Evolutionary conservation across 2,329 filamentous ascomycete genomes (phyloP).

Genomic region (Ilyonectria destructans): DNA sequence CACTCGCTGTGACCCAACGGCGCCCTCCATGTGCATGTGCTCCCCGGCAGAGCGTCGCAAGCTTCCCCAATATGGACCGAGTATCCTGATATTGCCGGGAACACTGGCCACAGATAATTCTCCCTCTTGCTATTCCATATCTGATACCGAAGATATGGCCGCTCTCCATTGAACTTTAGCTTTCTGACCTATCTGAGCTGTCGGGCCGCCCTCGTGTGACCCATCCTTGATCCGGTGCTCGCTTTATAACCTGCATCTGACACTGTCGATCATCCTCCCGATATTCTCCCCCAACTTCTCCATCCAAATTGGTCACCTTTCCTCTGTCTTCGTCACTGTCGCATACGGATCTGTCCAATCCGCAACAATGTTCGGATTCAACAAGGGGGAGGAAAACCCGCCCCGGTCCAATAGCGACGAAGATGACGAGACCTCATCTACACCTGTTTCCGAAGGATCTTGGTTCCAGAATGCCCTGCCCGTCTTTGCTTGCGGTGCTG

Average conservation of each 20-base stretch:
- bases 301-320: not conserved
- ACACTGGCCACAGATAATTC: not conserved
- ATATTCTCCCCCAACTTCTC: not conserved
- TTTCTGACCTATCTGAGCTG: conserved; percentile 16
- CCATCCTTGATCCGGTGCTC: not conserved
- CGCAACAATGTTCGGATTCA: conserved; percentile 41
- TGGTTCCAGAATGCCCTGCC: conserved; percentile 64
- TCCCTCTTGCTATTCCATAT: conserved; percentile 25
- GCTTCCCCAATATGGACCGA: not conserved
- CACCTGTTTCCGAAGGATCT: conserved; percentile 25
- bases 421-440: conserved; percentile 15
- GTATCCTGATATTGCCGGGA: not conserved
- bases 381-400: conserved; percentile 34
- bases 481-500: conserved; percentile 90
- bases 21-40: conserved; percentile 21
- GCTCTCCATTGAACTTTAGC: not conserved
- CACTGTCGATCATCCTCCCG: conserved; percentile 20
- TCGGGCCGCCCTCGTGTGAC: conserved; percentile 23
- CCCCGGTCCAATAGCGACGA: conserved; percentile 23
- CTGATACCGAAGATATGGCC: conserved; percentile 19
- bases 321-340: not conserved
- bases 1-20: conserved; percentile 23
- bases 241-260: conserved; percentile 26
- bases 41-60: conserved; percentile 13
- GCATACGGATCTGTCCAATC: not conserved